Evolutionary conservation across 2,329 filamentous ascomycete genomes (phyloP).

Genomic region (Raffaelea ambrosiae): DNA sequence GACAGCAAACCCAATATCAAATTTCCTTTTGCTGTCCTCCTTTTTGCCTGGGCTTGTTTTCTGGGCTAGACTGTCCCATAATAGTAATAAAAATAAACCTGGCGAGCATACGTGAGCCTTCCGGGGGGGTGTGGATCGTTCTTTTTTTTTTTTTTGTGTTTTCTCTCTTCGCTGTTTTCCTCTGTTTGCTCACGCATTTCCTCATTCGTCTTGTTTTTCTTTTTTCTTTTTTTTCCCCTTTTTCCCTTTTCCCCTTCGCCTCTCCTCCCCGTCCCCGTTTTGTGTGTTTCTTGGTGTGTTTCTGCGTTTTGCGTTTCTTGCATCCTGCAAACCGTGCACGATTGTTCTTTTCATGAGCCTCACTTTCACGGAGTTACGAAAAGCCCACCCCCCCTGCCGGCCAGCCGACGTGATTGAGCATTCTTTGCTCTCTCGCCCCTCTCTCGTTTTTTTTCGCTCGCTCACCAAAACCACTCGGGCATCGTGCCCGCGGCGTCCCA

Average conservation of each 20-base stretch:
- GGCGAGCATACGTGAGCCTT: neutral
- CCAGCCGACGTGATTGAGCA: too few relatives aligned
- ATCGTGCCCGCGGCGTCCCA: too few relatives aligned
- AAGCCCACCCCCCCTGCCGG: too few relatives aligned
- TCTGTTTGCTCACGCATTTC: neutral
- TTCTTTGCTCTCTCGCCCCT: too few relatives aligned
- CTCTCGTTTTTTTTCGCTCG: neutral
- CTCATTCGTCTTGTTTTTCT: constrained; percentile 22
- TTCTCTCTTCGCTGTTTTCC: constrained; percentile 12
- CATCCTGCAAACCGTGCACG: too few relatives aligned
- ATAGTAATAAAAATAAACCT: constrained; percentile 7
- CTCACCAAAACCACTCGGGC: too few relatives aligned
- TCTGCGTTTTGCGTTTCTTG: neutral
- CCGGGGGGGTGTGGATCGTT: neutral
- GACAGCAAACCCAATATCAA: constrained; percentile 6
- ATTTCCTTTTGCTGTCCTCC: constrained; percentile 8
- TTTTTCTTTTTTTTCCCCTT: constrained; percentile 26
- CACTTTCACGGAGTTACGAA: too few relatives aligned
- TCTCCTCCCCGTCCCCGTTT: constrained; percentile 5
- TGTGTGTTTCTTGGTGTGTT: too few relatives aligned
- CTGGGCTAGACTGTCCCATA: neutral
- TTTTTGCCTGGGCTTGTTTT: neutral
- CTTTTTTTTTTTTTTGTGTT: constrained; percentile 3
- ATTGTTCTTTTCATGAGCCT: too few relatives aligned
- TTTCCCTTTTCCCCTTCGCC: constrained; percentile 29